Base-by-base conservation (phyloP, 176 grass and related monocot species). In the Bothriochloa decipiens region DNA sequence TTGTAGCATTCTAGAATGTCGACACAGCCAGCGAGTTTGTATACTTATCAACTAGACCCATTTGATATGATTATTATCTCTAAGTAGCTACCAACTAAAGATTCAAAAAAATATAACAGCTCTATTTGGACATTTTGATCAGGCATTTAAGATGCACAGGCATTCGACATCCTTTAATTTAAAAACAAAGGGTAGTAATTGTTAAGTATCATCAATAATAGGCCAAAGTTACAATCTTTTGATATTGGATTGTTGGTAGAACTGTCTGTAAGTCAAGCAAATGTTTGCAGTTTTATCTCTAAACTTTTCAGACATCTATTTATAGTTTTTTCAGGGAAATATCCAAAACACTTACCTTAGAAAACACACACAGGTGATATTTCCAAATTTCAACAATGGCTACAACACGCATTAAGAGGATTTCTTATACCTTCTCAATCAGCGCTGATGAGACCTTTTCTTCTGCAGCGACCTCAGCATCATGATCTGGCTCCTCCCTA, bases 391-490 rank as follows among this genome's bases (percentile, higher is more conserved):
- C 29, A 52, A 50, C 32, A 81, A 55, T 52, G 6, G 78, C 14
- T 70, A 22, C 63, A 65, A 41, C 17, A 71, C 77, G 65, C 58
- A 78, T 68, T 58, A 18, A 45, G 68, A 85, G 36, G 46, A 47
- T 81, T 75, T 68, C 39, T 76, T 88, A 96, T 88, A 96, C 96
- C 91, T 86, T 95, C 85, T 99, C 96, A 90, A 99, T 88, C 47
- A 99, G 81, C 0, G 86, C 93, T 76, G 96, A 94, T 4, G 96
- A 96, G 40, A 96, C 89, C 16, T 92, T 92, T 81, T 92, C 81
- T 42, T 81, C 91, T 76, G 79, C 89, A 91, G 87, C 85, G 14
- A 25, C 35, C 78, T 92, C 93, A 79, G 86, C 89, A 72, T 86
- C 66, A 42, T 84, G 55, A 0, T 89, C 88, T 65, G 93, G 77